Base-by-base conservation (phyloP, 2,329 filamentous ascomycete species). In the Aspergillus arachidicola region DNA sequence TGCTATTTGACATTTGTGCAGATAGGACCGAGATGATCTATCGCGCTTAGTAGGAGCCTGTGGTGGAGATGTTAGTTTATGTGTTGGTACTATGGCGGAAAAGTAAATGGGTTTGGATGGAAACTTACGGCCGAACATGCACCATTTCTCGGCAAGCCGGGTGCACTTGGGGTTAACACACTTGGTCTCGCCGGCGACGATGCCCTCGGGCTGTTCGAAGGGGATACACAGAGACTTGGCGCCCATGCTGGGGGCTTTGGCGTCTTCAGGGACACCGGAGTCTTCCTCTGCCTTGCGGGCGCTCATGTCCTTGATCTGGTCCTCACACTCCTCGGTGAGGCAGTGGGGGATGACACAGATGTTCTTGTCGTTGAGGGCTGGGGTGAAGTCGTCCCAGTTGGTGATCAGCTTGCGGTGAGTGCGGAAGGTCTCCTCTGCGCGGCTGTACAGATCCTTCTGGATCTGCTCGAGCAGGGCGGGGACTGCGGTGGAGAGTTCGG, bases 341-440 rank as follows among this genome's bases (percentile, higher is more conserved):
- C 96, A 99, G 84, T 93, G 91, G 59, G 94, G 94, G 68, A 98
- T 96, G 64, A 98, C 83, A 50, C 96, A 89, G 50, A 98, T 89
- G 75, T 98, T 97, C 86, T 96, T 96, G 76, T 86, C 84, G 79
- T 99, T 95, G 46, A 99, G 87, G 0, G 92, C 89, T 9, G 95
- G 94, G 53, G 95, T 87, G 61, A 99, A 96, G 59, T 97, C 90
- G 45, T 92, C 89, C 95, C 95, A 99, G 69, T 94, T 87, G 56
- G 87, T 92, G 70, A 98, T 84, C 66, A 91, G 82, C 71, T 95
- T 86, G 65, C 94, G 89, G 82, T 98, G 94, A 65, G 89, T 85
- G 56, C 88, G 85, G 86, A 92, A 99, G 9, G 90, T 83, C 65
- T 85, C 84, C 68, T 96, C 89, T 16, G 96, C 95, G 78, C 91